A percentile compares a stretch with the other conserved stretches of the same genome.
These are phyloP conservation scores for Aspergillus oerlinghausenensis DNA, from an alignment of 2,329 filamentous ascomycete species.

Conservation along the genomic window DNA sequence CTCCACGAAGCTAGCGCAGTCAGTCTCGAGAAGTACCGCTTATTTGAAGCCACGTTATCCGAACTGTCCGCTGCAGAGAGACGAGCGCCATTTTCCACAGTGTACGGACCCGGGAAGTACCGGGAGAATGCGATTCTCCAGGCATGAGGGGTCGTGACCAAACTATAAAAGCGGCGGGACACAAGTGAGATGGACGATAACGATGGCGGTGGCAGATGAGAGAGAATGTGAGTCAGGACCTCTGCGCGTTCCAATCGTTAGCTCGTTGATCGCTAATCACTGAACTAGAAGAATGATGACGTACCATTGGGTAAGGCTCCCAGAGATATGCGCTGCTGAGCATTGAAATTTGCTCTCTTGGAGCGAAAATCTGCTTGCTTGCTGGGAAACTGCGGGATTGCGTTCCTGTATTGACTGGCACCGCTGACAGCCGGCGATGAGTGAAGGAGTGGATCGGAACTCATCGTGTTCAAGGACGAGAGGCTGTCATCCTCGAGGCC, in stretches of 20 bases:
- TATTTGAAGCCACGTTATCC: slow-evolving; percentile 63
- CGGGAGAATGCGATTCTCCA: slow-evolving; percentile 92
- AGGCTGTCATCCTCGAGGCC: slow-evolving; percentile 17
- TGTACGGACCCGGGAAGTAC: slow-evolving; percentile 75
- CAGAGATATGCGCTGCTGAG: slow-evolving; percentile 46
- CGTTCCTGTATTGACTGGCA: slow-evolving; percentile 54
- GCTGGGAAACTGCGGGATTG: slow-evolving; percentile 33
- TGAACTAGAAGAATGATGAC: slow-evolving; percentile 8
- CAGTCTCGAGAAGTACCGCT: slow-evolving; percentile 75
- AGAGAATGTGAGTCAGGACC: slow-evolving; percentile 84
- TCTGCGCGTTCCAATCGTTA: slow-evolving; percentile 51
- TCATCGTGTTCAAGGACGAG: slow-evolving; percentile 28
- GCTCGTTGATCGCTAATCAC: slow-evolving; percentile 2
- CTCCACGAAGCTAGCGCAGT: slow-evolving; percentile 87
- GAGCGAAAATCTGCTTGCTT: slow-evolving; percentile 46
- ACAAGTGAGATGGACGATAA: slow-evolving; percentile 79
- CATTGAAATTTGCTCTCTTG: slow-evolving; percentile 46
- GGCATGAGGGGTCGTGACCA: slow-evolving; percentile 87
- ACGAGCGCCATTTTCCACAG: slow-evolving; percentile 41
- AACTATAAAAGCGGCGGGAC: slow-evolving; percentile 76
- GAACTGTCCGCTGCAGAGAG: slow-evolving; percentile 45
- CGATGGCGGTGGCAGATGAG: slow-evolving; percentile 81
- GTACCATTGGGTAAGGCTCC: slow-evolving; percentile 75
- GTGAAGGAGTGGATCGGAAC: slow-evolving; percentile 19
- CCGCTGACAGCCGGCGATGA: slow-evolving; percentile 46